Percentiles rank a stretch among this genome's conserved stretches.
Evolutionary conservation across 345 rosid genomes (phyloP).

Genomic region (Linum lewisii): DNA sequence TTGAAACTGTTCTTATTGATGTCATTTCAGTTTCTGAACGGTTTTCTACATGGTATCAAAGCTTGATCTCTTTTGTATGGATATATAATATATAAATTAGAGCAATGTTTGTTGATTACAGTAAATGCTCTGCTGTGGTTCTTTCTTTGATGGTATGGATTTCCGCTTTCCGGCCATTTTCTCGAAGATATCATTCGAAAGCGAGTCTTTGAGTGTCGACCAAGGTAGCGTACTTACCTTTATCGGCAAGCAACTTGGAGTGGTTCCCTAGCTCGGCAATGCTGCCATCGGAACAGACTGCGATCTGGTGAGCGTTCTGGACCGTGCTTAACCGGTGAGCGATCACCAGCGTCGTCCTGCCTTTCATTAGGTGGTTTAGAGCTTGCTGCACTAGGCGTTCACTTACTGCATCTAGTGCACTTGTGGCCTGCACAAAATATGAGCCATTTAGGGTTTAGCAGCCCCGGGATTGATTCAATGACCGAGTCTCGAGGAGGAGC

Average conservation of each 20-base stretch:
- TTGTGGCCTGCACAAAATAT: slow-evolving; percentile 54
- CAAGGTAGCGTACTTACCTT: slow-evolving; percentile 73
- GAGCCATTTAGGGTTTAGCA: neutral
- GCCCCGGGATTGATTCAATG: too few relatives aligned
- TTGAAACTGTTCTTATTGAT: slow-evolving; percentile 59
- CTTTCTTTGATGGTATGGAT: neutral
- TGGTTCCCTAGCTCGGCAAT: slow-evolving; percentile 83
- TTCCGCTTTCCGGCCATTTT: too few relatives aligned
- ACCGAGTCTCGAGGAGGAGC: neutral
- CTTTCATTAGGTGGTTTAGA: slow-evolving; percentile 71
- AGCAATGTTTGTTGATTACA: neutral
- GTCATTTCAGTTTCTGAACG: slow-evolving; percentile 27
- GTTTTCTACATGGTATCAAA: too few relatives aligned
- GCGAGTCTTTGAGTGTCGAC: slow-evolving; percentile 89
- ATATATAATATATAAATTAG: too few relatives aligned
- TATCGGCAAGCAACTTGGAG: slow-evolving; percentile 48
- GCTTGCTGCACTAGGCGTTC: slow-evolving; percentile 86
- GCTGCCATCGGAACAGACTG: slow-evolving; percentile 66
- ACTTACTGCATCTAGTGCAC: slow-evolving; percentile 89
- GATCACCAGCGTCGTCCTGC: slow-evolving; percentile 75
- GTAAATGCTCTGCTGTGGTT: neutral
- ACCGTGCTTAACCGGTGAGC: slow-evolving; percentile 93
- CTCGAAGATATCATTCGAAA: slow-evolving; percentile 55
- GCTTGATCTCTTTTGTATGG: too few relatives aligned
- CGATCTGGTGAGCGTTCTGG: slow-evolving; percentile 81